Base-by-base conservation (phyloP, 192 early-diverging fungal species). In the Backusella mclennaniae region DNA sequence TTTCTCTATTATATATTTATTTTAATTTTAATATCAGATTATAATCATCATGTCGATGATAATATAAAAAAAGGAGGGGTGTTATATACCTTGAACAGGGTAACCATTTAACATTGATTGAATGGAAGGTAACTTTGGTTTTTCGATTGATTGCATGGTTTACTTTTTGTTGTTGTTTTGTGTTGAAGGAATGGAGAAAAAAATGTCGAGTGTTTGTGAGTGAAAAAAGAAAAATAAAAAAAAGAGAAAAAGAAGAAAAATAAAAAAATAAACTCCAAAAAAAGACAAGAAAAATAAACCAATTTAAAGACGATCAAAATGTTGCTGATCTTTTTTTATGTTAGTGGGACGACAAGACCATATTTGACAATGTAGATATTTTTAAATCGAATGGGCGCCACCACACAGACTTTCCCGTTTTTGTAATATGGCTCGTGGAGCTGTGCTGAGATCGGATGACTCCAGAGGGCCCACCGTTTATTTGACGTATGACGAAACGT, bases 71-170 rank as follows among this genome's bases (percentile, higher is more conserved):
- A 71, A 17, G 26, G 35, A 8, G 29, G 41, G 49, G 19, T 23
- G 2, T 9, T 39, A 11, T 21, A 36, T 71, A 41, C 44, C 70
- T 41, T 36, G 26, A 17, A 71, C 14, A 44, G 70, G 23, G 15
- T 42, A 39, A 42, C 41, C 74, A 26, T 75, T 66, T 93, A 2
- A 80, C 92, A 1, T 95, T 95, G 80, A 92, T 36, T 73, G 35
- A 23, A 78, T 73, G 17, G 77, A 78, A 11, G 77, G 77, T 53
- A 78, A 17, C 92, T 21, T 98, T 87, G 77, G 71, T 95, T 82
- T 92, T 95, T 6, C 94, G 94, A 81, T 77, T 95, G 70, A 94
- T 95, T 82, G 95, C 97, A 81, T 79, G 39, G 15, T 59, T 42
- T 31, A 72, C 53, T 44, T 76, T 53, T 38, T 46, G 17, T 35